Percentiles rank a stretch among this genome's conserved stretches.
Conservation (phyloP, 768 basidiomycete species). For the Tephrocybe sp. region DNA sequence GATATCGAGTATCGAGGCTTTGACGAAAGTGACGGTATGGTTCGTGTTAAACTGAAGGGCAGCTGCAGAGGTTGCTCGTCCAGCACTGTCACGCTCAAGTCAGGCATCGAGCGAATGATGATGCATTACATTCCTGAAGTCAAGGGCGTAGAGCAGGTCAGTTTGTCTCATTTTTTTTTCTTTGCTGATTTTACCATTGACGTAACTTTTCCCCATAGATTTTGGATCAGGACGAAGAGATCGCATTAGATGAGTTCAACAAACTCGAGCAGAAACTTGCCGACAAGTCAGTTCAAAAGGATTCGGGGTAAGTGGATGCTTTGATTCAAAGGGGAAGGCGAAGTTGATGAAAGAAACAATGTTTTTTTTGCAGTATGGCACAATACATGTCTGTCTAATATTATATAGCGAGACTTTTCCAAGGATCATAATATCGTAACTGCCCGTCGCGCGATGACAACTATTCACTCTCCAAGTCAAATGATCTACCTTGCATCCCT, state of each 20-base stretch:
- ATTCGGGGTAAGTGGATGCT: conserved; percentile 38
- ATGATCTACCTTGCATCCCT: too few species aligned
- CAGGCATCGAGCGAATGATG: conserved; percentile 97
- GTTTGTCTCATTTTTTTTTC: conserved; percentile 13
- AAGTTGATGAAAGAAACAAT: neutral
- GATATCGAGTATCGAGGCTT: conserved; percentile 97
- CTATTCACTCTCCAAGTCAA: neutral
- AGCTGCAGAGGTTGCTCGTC: conserved; percentile 95
- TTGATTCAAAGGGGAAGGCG: too few species aligned
- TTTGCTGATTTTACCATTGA: conserved; percentile 4
- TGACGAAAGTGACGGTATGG: conserved; percentile 72
- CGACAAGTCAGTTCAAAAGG: conserved; percentile 40
- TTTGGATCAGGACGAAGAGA: conserved; percentile 83
- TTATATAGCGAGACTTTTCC: neutral
- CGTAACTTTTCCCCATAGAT: conserved; percentile 53
- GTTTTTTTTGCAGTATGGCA: conserved; percentile 55
- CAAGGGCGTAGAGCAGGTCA: conserved; percentile 84
- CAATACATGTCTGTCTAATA: conserved; percentile 75
- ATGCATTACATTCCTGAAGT: conserved; percentile 99
- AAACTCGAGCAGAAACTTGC: conserved; percentile 77
- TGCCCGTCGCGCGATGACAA: neutral
- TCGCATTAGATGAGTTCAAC: conserved; percentile 84
- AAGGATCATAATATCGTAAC: neutral
- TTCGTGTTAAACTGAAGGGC: conserved; percentile 91
- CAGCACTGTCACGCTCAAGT: conserved; percentile 93